phyloP scores from a whole-genome alignment of 1,139 yeast species.

The Candida sp. region DNA sequence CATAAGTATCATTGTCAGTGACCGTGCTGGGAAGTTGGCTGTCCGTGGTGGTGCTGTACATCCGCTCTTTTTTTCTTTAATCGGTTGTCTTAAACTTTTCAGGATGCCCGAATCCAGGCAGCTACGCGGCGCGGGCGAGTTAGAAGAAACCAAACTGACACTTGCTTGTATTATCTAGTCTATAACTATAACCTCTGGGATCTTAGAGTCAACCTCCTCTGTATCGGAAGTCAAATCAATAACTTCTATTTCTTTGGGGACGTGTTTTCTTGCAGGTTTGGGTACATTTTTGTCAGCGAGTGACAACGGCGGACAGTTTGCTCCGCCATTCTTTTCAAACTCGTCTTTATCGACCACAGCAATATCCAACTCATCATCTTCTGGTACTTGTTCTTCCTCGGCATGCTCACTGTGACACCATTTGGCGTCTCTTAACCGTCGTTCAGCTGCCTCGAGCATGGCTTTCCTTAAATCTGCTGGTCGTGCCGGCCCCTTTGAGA shows the following conservation, averaged over 20 bases:
- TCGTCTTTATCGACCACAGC: constrained; percentile 20
- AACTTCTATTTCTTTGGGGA: neutral
- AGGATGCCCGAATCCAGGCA: no score
- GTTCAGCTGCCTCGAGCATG: constrained; percentile 70
- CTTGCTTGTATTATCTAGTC: constrained; percentile 19
- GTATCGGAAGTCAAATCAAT: constrained; percentile 4
- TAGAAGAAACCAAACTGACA: no score
- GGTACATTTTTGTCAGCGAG: neutral
- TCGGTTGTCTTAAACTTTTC: no score
- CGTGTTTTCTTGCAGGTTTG: neutral
- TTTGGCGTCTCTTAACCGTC: constrained; percentile 60
- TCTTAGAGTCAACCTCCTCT: neutral
- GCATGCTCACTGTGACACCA: constrained; percentile 46
- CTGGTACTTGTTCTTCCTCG: constrained; percentile 28
- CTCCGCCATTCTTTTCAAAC: neutral
- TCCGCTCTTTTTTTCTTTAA: no score
- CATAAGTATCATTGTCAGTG: neutral
- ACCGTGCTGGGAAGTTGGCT: neutral
- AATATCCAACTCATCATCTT: constrained; percentile 38
- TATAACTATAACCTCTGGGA: constrained; percentile 22
- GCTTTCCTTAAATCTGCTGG: constrained; percentile 44
- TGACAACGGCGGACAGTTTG: neutral
- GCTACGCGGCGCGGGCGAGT: no score
- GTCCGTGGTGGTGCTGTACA: no score
- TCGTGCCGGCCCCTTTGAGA: constrained; percentile 11